Percentiles rank a stretch among this genome's conserved stretches.
phyloP scores from a whole-genome alignment of 2,329 filamentous ascomycete genomes.

The Lachnellula arida region DNA sequence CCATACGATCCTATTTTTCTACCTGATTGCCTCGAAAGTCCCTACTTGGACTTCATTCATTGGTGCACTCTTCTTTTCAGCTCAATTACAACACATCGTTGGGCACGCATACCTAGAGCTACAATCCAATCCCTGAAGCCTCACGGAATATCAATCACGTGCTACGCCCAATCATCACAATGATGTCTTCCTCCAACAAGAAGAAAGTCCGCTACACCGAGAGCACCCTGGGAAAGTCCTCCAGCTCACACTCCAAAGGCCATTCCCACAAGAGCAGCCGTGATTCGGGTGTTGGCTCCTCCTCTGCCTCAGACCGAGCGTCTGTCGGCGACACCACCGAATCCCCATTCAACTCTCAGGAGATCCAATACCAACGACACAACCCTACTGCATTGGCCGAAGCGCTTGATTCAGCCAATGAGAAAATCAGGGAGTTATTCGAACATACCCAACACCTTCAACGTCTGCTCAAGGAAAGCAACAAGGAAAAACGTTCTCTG shows the following conservation, averaged over 20 bases:
- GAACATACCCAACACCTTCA: constrained; percentile 10
- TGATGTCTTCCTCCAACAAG: constrained; percentile 21
- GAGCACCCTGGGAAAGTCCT: constrained; percentile 18
- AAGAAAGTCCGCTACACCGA: constrained; percentile 26
- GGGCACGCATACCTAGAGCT: background rate
- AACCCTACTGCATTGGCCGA: constrained; percentile 20
- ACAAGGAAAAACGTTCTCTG: constrained; percentile 21
- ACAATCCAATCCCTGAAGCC: background rate
- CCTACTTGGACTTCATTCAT: background rate
- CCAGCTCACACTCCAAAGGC: background rate
- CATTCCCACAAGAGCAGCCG: constrained; percentile 17
- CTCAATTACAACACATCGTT: background rate
- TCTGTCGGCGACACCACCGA: constrained; percentile 19
- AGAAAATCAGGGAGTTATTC: constrained; percentile 16
- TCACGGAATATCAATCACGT: background rate
- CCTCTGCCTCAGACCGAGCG: constrained; percentile 22
- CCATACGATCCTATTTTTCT: background rate
- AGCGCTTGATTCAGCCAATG: constrained; percentile 25
- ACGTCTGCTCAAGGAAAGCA: constrained; percentile 17
- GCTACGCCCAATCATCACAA: constrained; percentile 7
- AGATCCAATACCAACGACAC: constrained; percentile 20
- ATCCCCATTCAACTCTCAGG: constrained; percentile 11
- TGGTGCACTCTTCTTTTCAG: background rate
- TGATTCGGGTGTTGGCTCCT: constrained; percentile 24
- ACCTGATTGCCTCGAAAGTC: background rate